A percentile compares a stretch with the other conserved stretches of the same genome.
Conservation (phyloP, 176 grass and related monocot genomes). For the Zea mays region DNA sequence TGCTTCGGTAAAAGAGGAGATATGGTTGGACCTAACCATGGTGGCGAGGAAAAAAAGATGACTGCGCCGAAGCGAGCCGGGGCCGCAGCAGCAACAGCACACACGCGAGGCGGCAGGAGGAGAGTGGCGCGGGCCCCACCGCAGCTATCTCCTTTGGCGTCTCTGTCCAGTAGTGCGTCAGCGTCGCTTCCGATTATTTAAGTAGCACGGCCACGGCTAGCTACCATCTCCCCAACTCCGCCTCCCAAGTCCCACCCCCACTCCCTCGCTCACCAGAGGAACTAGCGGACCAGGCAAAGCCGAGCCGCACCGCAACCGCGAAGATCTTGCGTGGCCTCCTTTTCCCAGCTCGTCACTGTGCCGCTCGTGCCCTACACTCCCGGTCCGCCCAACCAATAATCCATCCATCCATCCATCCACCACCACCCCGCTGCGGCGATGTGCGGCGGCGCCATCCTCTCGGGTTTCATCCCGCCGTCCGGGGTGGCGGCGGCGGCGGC, state of each 20-base stretch:
- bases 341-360: neutral
- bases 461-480: slow-evolving; percentile 57
- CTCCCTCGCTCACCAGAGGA: neutral
- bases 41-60: neutral
- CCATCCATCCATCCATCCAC: neutral
- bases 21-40: too few species aligned
- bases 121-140: neutral
- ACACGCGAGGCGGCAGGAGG: neutral
- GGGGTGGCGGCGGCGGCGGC: slow-evolving; percentile 23
- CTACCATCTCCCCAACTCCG: neutral
- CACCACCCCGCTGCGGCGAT: slow-evolving; percentile 18
- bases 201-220: slow-evolving; percentile 20
- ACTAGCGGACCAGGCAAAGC: neutral
- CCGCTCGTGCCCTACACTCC: neutral
- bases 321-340: neutral
- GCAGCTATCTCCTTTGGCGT: neutral
- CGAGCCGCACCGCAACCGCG: neutral
- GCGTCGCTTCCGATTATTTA: slow-evolving; percentile 33
- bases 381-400: neutral
- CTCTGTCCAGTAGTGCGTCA: slow-evolving; percentile 36
- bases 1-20: too few species aligned
- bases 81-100: neutral
- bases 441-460: slow-evolving; percentile 83
- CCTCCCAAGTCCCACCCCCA: neutral
- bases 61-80: neutral